A percentile compares a stretch with the other conserved stretches of the same genome.
These are phyloP conservation scores for Trichophyton verrucosum DNA, from an alignment of 2,329 filamentous ascomycete genomes.

Conservation along the genomic window DNA sequence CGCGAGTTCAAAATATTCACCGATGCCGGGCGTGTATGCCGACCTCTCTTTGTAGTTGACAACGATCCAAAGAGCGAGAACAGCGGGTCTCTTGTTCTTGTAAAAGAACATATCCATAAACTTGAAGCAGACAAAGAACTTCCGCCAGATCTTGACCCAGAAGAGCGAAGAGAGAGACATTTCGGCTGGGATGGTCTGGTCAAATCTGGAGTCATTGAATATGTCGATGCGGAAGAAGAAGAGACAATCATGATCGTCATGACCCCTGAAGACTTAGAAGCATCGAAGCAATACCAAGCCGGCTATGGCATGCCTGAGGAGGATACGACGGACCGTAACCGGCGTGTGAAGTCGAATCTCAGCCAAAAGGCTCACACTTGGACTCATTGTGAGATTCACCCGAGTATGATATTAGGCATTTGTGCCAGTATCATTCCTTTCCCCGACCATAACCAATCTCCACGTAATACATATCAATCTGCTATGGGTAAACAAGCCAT, in stretches of 20 bases:
- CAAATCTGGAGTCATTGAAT: constrained; percentile 77
- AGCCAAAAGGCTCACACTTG: constrained; percentile 83
- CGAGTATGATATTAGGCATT: constrained; percentile 96
- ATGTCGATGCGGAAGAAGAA: constrained; percentile 94
- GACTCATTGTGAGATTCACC: constrained; percentile 98
- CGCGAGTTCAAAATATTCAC: constrained; percentile 98
- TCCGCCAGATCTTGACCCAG: constrained; percentile 46
- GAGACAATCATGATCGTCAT: constrained; percentile 99
- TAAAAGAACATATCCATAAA: constrained; percentile 66
- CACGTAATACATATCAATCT: constrained; percentile 97
- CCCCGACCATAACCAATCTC: constrained; percentile 95
- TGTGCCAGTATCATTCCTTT: constrained; percentile 99
- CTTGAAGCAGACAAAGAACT: constrained; percentile 62
- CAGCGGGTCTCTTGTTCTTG: constrained; percentile 66
- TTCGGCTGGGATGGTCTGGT: constrained; percentile 86
- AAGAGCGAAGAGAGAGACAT: constrained; percentile 47
- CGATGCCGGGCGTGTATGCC: constrained; percentile 87
- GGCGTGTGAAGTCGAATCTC: constrained; percentile 74
- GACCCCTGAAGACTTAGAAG: constrained; percentile 88
- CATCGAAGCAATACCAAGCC: constrained; percentile 56
- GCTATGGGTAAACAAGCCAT: constrained; percentile 99
- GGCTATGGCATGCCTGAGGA: constrained; percentile 51
- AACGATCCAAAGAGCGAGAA: constrained; percentile 65
- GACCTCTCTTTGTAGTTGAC: constrained; percentile 86
- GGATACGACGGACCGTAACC: constrained; percentile 60